Evolutionary conservation across 2,329 filamentous ascomycete species (phyloP).

Genomic region (Phyllosticta citribraziliensis): DNA sequence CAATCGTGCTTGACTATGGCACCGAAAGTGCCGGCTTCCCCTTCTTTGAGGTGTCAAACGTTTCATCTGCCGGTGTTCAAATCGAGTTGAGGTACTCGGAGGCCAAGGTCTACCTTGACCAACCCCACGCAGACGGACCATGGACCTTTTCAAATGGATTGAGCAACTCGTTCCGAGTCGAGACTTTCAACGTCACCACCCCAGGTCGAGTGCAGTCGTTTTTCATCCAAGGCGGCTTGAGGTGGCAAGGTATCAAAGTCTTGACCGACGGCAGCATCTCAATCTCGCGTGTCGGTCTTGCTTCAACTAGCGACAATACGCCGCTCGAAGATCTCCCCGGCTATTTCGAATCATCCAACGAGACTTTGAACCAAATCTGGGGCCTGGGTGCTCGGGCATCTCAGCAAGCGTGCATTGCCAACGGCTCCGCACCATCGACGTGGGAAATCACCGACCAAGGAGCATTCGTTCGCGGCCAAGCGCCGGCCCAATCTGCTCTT

Average conservation of each 20-base stretch:
- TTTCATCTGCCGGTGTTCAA: constrained; percentile 18
- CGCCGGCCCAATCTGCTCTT: constrained; percentile 20
- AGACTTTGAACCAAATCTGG: constrained; percentile 27
- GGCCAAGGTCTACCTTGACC: constrained; percentile 19
- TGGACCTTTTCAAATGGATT: constrained; percentile 20
- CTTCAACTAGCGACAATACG: constrained; percentile 18
- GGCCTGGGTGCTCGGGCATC: constrained; percentile 28
- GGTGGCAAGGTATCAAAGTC: constrained; percentile 31
- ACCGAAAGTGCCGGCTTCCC: constrained; percentile 26
- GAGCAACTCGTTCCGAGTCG: constrained; percentile 27
- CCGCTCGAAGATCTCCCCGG: constrained; percentile 20
- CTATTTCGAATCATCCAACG: constrained; percentile 22
- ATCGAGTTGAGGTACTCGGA: constrained; percentile 30
- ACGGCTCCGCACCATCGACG: constrained; percentile 26
- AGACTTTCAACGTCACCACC: constrained; percentile 30
- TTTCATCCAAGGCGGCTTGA: constrained; percentile 33
- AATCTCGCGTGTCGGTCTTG: constrained; percentile 25
- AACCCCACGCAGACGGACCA: constrained; percentile 25
- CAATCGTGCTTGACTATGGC: constrained; percentile 23
- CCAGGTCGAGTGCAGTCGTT: constrained; percentile 21
- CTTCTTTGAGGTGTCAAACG: constrained; percentile 20
- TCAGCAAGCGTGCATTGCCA: constrained; percentile 28
- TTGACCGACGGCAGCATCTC: constrained; percentile 25
- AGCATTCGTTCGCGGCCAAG: constrained; percentile 25
- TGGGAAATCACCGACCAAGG: constrained; percentile 28